Conservation (phyloP, 2,329 filamentous ascomycete genomes). For the Cordyceps cicadae region DNA sequence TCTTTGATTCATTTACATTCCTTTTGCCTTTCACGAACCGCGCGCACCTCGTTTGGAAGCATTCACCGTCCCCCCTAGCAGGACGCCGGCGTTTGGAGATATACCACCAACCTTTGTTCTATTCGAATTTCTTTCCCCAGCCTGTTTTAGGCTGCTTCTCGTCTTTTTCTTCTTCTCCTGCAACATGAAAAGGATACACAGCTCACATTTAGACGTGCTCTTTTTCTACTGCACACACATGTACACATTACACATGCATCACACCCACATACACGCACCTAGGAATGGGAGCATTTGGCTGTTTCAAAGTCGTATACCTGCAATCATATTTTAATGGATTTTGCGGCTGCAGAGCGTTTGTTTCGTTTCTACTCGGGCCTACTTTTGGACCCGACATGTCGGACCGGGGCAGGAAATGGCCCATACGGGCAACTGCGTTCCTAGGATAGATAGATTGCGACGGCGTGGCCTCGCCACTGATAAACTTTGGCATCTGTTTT, state of each 20-base stretch:
- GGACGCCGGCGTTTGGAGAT: constrained; percentile 19
- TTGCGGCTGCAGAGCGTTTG: not conserved
- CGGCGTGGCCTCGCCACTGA: not conserved
- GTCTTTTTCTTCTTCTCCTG: not conserved
- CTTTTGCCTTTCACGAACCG: not conserved
- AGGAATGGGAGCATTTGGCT: not conserved
- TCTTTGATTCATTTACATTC: not conserved
- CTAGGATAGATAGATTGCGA: constrained; percentile 5
- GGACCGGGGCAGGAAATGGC: not conserved
- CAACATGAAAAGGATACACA: constrained; percentile 1
- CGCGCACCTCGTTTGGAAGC: constrained; percentile 2
- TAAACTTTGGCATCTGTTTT: not conserved
- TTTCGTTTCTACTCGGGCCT: not conserved
- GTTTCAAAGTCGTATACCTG: not conserved
- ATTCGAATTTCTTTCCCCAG: not conserved
- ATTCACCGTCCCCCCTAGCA: constrained; percentile 16
- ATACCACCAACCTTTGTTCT: constrained; percentile 14
- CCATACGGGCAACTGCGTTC: not conserved
- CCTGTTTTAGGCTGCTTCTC: not conserved
- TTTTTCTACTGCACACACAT: not conserved
- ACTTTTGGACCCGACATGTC: not conserved
- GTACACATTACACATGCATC: no score
- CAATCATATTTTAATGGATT: not conserved
- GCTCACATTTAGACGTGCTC: constrained; percentile 3
- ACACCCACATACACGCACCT: not conserved